Percentiles rank a stretch among this genome's conserved stretches.
Conservation (phyloP, 176 grass and related monocot genomes). For the Melocanna baccifera region DNA sequence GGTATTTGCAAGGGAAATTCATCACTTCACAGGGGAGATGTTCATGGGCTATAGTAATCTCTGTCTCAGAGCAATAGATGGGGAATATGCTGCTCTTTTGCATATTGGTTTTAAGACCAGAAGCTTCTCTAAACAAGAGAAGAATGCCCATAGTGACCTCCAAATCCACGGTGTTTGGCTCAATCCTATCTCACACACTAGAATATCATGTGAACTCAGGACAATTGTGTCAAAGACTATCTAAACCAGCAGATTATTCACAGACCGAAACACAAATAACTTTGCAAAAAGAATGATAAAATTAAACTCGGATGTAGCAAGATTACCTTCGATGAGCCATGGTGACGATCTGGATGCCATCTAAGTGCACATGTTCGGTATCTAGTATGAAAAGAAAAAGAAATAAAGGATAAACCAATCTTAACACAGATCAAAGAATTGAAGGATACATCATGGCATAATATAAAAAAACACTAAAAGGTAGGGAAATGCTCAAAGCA, state of each 20-base stretch:
- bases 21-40: too few species aligned
- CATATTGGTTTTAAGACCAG: too few species aligned
- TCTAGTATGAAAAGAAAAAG: conserved; percentile 40
- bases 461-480: conserved; percentile 5
- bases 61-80: too few species aligned
- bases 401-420: conserved; percentile 26
- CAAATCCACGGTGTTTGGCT: background rate
- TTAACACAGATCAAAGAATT: conserved; percentile 3
- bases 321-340: conserved; percentile 72
- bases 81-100: too few species aligned
- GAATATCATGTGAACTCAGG: background rate
- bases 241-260: conserved; percentile 13
- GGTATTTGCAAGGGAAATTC: too few species aligned
- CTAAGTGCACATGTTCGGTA: conserved; percentile 81
- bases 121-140: too few species aligned
- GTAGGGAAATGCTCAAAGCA: background rate
- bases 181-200: background rate
- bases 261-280: background rate
- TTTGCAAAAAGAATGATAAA: background rate
- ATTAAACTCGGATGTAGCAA: background rate
- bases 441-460: conserved; percentile 23
- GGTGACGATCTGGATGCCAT: conserved; percentile 96
- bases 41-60: too few species aligned
- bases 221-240: conserved; percentile 19
- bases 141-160: too few species aligned